phyloP scores from a whole-genome alignment of 2,329 filamentous ascomycete species.

The Aciculosporium take region DNA sequence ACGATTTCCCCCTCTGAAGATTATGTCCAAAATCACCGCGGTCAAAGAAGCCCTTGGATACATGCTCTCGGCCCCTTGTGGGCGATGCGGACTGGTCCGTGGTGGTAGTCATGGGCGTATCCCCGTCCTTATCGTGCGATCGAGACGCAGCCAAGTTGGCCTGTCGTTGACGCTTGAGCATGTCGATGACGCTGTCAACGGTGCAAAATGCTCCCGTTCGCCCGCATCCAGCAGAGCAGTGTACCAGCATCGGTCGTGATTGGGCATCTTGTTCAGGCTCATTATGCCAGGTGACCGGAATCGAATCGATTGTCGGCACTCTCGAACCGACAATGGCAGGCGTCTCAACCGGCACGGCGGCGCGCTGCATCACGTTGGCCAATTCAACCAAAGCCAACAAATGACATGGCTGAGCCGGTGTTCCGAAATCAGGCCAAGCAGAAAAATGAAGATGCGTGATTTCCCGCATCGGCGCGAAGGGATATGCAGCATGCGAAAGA shows the following conservation, averaged over 20 bases:
- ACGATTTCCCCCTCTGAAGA: slow-evolving; percentile 3
- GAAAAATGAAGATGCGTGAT: slow-evolving; percentile 91
- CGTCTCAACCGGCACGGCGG: slow-evolving; percentile 33
- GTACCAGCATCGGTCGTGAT: slow-evolving; percentile 67
- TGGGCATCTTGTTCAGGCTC: slow-evolving; percentile 42
- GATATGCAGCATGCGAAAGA: slow-evolving; percentile 58
- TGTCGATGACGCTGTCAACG: slow-evolving; percentile 88
- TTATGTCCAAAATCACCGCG: slow-evolving; percentile 7
- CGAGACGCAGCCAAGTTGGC: slow-evolving; percentile 15
- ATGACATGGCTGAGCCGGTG: slow-evolving; percentile 76
- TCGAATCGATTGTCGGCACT: slow-evolving; percentile 14
- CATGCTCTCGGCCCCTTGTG: slow-evolving; percentile 11
- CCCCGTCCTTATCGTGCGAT: slow-evolving; percentile 24
- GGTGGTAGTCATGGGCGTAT: slow-evolving; percentile 29
- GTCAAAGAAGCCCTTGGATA: slow-evolving; percentile 9
- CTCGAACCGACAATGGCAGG: slow-evolving; percentile 20
- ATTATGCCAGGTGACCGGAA: slow-evolving; percentile 33
- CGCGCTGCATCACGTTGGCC: slow-evolving; percentile 59
- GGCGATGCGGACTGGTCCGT: slow-evolving; percentile 17
- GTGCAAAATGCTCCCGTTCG: slow-evolving; percentile 95
- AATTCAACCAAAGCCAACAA: slow-evolving; percentile 82
- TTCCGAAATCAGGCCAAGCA: slow-evolving; percentile 94
- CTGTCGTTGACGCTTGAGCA: slow-evolving; percentile 73
- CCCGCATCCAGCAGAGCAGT: slow-evolving; percentile 92
- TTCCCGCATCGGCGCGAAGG: slow-evolving; percentile 77